These are phyloP conservation scores for Lepidium aucheri DNA, from an alignment of 345 rosid species.

Conservation along the genomic window DNA sequence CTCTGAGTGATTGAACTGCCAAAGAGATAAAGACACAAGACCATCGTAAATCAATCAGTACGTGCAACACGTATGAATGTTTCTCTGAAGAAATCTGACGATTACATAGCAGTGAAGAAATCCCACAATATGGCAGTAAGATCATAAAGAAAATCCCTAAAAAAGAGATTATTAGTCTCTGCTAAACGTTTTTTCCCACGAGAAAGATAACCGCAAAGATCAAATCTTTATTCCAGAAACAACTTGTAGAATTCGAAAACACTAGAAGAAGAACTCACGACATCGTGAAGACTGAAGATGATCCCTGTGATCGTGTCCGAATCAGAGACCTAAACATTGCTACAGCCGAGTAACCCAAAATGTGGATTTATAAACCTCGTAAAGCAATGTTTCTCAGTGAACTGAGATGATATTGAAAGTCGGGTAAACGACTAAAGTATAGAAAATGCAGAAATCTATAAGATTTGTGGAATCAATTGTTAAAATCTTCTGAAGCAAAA, in stretches of 20 bases:
- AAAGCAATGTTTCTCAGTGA: background rate
- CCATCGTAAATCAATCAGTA: background rate
- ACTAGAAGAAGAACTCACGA: slow-evolving; percentile 20
- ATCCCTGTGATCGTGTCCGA: slow-evolving; percentile 19
- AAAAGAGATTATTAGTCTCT: background rate
- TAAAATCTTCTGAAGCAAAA: background rate
- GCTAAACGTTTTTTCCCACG: background rate
- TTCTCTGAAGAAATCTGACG: background rate
- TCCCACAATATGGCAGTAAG: background rate
- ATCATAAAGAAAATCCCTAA: background rate
- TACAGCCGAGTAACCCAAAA: background rate
- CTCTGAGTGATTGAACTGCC: slow-evolving; percentile 19
- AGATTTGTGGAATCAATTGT: background rate
- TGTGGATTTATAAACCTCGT: background rate
- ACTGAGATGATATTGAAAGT: background rate
- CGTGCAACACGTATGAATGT: background rate
- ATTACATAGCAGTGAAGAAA: background rate
- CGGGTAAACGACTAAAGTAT: background rate
- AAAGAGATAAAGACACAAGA: slow-evolving; percentile 1
- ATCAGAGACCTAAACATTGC: slow-evolving; percentile 27
- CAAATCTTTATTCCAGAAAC: background rate
- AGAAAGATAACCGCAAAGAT: background rate
- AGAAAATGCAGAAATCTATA: background rate
- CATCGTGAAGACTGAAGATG: slow-evolving; percentile 19
- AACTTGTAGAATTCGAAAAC: background rate